phyloP scores from a whole-genome alignment of 345 rosid genomes.

The Sonneratia caseolaris region DNA sequence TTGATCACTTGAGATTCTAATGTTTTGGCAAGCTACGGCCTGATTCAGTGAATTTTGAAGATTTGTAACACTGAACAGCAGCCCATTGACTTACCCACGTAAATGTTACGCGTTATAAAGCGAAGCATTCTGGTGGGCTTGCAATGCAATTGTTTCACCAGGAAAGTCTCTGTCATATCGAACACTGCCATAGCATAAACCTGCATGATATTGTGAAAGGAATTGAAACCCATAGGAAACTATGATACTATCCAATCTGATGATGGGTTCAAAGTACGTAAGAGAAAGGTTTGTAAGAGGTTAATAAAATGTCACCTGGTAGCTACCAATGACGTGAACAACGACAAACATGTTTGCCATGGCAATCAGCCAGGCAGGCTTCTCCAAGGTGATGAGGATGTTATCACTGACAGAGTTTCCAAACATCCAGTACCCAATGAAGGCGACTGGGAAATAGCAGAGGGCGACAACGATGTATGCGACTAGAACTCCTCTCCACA shows the following conservation, averaged over 20 bases:
- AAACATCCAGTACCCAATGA: constrained; percentile 48
- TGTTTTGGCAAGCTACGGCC: not conserved
- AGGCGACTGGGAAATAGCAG: constrained; percentile 73
- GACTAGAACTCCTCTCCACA: constrained; percentile 66
- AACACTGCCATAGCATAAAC: constrained; percentile 32
- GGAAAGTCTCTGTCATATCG: constrained; percentile 25
- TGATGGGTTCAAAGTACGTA: not conserved
- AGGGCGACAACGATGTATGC: constrained; percentile 63
- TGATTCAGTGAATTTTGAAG: not conserved
- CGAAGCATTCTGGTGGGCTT: constrained; percentile 19
- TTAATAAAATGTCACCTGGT: constrained; percentile 37
- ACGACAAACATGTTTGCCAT: constrained; percentile 69
- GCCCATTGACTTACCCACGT: constrained; percentile 21
- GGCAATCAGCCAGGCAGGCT: constrained; percentile 62
- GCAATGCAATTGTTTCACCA: constrained; percentile 22
- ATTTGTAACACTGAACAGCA: not conserved
- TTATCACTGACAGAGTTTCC: constrained; percentile 47
- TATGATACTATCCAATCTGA: not conserved
- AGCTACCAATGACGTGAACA: constrained; percentile 69
- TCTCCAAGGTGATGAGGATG: constrained; percentile 46
- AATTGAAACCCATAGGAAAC: not conserved
- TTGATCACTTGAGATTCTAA: not conserved
- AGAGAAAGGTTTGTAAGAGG: not conserved
- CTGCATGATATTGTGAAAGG: constrained; percentile 1
- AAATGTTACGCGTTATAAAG: constrained; percentile 15